These are phyloP conservation scores for Alternaria gansuensis DNA, from an alignment of 2,329 filamentous ascomycete genomes.

Conservation along the genomic window DNA sequence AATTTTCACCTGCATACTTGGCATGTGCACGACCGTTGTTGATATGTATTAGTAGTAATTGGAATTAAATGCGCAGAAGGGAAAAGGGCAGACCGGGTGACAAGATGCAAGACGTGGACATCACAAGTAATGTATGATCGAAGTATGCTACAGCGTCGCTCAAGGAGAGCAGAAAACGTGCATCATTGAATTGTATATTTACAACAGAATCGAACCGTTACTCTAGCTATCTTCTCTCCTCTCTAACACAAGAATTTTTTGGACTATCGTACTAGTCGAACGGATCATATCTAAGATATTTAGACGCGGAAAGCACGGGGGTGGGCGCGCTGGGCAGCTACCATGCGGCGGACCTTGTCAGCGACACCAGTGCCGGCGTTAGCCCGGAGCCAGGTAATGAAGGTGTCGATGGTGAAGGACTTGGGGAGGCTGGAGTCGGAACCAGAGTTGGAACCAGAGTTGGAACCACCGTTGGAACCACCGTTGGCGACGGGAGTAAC, in stretches of 20 bases:
- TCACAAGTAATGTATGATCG: background rate
- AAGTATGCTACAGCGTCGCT: slow-evolving; percentile 1
- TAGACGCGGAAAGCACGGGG: slow-evolving; percentile 43
- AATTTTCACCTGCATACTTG: background rate
- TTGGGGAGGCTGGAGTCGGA: slow-evolving; percentile 35
- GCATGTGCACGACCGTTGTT: background rate
- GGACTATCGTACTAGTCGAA: background rate
- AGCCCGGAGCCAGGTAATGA: slow-evolving; percentile 45
- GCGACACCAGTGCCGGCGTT: slow-evolving; percentile 36
- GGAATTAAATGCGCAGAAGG: too few species aligned
- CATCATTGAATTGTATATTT: slow-evolving; percentile 42
- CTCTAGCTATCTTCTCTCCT: slow-evolving; percentile 12
- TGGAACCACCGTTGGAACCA: slow-evolving; percentile 25
- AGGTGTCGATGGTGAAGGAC: slow-evolving; percentile 47
- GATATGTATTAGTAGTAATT: background rate
- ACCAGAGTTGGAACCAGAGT: slow-evolving; percentile 20
- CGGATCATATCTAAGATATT: background rate
- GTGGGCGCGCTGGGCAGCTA: slow-evolving; percentile 37
- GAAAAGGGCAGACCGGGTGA: background rate
- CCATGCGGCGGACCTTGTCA: slow-evolving; percentile 38
- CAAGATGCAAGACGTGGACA: background rate
- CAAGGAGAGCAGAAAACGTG: slow-evolving; percentile 25
- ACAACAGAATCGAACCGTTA: slow-evolving; percentile 40
- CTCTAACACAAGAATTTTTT: slow-evolving; percentile 3
- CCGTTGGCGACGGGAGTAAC: slow-evolving; percentile 21